Evolutionary conservation across 2,329 filamentous ascomycete species (phyloP), one percentile per base, ranked within the genome.

Genomic region (Fusarium domesticum): DNA sequence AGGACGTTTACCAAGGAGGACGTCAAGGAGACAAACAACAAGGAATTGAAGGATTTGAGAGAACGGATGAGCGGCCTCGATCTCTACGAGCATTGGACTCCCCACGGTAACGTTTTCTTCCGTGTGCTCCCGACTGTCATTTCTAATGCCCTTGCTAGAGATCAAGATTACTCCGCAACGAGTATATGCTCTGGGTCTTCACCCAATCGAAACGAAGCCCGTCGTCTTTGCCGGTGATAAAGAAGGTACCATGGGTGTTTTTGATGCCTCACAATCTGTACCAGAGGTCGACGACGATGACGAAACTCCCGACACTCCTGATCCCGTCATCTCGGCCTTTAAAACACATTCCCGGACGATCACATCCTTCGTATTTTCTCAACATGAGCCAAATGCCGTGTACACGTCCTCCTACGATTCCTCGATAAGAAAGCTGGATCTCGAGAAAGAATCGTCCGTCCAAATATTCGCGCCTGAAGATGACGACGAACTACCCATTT

Each of bases 191-290:
- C 81, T 97, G 58, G 83, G 85, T 0, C 92, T 98, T 56, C 93
- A 98, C 59, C 93, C 93, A 0, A 91, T 84, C 0, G 75, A 83
- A 45, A 83, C 91, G 3, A 97, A 97, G 59, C 83, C 91, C 0
- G 74, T 98, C 3, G 78, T 97, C 2, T 95, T 98, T 62, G 92
- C 92, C 0, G 92, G 92, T 10, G 93, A 98, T 60, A 98, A 98
- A 64, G 78, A 95, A 53, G 92, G 93, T 1, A 87, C 89, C 18
- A 75, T 97, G 46, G 93, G 93, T 1, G 81, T 98, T 1, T 92
- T 96, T 42, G 92, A 98, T 62, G 90, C 85, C 1, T 91, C 87
- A 0, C 89, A 95, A 54, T 77, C 78, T 3, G 70, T 72, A 2
- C 70, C 75, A n/a, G 70, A 77, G 5, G 72, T 76, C 14, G 81